These are phyloP conservation scores for Vigna nakashimae DNA, from an alignment of 306 rosid species.

Conservation along the genomic window DNA sequence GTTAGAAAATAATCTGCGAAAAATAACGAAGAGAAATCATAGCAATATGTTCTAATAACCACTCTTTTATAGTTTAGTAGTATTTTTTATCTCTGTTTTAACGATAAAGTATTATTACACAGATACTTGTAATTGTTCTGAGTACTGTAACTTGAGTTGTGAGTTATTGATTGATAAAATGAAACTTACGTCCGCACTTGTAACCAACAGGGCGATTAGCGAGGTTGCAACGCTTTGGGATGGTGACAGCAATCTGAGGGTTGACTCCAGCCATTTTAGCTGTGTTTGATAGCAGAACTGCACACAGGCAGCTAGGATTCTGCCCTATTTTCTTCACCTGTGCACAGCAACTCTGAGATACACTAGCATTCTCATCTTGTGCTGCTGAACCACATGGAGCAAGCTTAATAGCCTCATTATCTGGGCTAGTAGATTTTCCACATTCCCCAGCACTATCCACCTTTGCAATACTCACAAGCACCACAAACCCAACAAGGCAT, in stretches of 20 bases:
- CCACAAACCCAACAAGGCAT: slow-evolving; percentile 52
- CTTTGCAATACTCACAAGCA: slow-evolving; percentile 39
- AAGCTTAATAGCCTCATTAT: slow-evolving; percentile 63
- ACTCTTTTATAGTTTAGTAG: no score
- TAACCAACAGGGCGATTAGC: slow-evolving; percentile 69
- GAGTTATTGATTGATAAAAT: no score
- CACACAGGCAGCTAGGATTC: slow-evolving; percentile 66
- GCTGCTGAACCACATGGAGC: slow-evolving; percentile 69
- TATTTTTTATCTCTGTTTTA: no score
- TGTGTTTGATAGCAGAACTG: slow-evolving; percentile 61
- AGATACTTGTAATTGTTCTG: no score
- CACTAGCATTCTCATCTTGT: slow-evolving; percentile 58
- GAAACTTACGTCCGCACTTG: slow-evolving; percentile 70
- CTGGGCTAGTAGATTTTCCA: slow-evolving; percentile 62
- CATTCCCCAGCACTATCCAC: slow-evolving; percentile 59
- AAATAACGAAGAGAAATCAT: neutral
- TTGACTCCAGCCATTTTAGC: slow-evolving; percentile 56
- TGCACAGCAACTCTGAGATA: slow-evolving; percentile 56
- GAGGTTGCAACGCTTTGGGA: slow-evolving; percentile 74
- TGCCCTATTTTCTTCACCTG: slow-evolving; percentile 56
- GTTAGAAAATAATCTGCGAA: neutral
- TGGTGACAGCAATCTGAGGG: slow-evolving; percentile 59
- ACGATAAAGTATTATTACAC: no score
- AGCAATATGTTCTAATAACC: neutral
- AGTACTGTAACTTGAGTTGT: no score